Evolutionary conservation across 306 rosid species (phyloP).

Genomic region (Boehmeria nivea): DNA sequence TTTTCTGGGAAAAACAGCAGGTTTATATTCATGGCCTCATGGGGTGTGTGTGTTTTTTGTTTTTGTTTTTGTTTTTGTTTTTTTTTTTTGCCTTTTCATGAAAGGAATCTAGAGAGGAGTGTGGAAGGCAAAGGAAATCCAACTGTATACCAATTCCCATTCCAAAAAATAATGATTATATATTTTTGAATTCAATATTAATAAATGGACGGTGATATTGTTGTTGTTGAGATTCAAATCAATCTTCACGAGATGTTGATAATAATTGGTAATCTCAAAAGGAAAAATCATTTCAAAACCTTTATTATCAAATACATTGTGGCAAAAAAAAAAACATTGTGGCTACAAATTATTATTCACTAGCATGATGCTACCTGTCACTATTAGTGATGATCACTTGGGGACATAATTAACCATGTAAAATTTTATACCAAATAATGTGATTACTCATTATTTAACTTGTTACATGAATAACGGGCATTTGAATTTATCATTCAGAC

Average conservation of each 20-base stretch:
- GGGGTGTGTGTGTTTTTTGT: too few relatives aligned
- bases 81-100: conserved; percentile 11
- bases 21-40: too few relatives aligned
- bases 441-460: too few relatives aligned
- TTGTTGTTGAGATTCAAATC: background rate
- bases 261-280: background rate
- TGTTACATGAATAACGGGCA: too few relatives aligned
- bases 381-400: too few relatives aligned
- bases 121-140: background rate
- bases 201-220: conserved; percentile 19
- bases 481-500: too few relatives aligned
- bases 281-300: background rate
- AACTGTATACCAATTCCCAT: conserved; percentile 2
- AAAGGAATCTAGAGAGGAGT: conserved; percentile 5
- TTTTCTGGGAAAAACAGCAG: background rate
- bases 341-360: too few relatives aligned
- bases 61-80: background rate
- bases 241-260: background rate
- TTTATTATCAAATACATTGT: too few relatives aligned
- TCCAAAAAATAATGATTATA: background rate
- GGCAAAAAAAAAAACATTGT: too few relatives aligned
- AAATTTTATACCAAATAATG: too few relatives aligned
- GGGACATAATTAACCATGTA: too few relatives aligned
- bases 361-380: too few relatives aligned
- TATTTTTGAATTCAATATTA: background rate